Evolutionary conservation across 2,329 filamentous ascomycete genomes (phyloP), one percentile per base, ranked within the genome.

Genomic region (Boeremia lycopersici): DNA sequence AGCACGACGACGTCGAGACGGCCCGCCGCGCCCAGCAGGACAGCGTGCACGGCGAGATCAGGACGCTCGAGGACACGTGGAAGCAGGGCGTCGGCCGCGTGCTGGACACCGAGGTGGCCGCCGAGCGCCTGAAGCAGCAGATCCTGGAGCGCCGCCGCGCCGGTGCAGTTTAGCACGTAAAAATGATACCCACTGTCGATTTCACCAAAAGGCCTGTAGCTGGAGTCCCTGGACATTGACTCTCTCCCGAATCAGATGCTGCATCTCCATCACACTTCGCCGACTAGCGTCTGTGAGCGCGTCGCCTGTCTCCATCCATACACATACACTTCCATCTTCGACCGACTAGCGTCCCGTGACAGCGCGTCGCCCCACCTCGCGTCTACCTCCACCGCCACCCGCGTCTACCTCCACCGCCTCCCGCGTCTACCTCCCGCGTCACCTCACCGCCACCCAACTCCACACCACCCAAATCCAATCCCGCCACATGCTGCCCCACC

Each of bases 41-140:
- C 55, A 85, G 82, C 34, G 87, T 87, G 2, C 84, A 80, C 41
- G 89, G 83, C 5, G 93, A 97, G 81, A 79, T 97, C 69, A 79
- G 78, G 53, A 83, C 84, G 4, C 74, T 96, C 31, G 90, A 96
- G 68, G 86, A 90, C 57, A 84, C 83, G 3, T 98, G 93, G 93
- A 87, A 84, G 76, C 83, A 80, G 44, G 90, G 90, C 23, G 85
- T 98, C 1, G 89, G 89, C 3, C 83, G 86, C 56, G 87, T 95
- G 41, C 78, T 98, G 34, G 92, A 97, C 83, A 90, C 90, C 0
- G 91, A 97, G 79, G 82, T 93, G 48, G 95, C 92, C 0, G 88
- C 88, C 9, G 90, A 96, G 76, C 82, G 81, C 43, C 67, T 97
- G 65, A 74, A 69, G 65, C 67, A 70, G 63, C 70, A 74, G 54